phyloP scores from a whole-genome alignment of 805 yeast genomes.

The Myxozyma kluyveri region DNA sequence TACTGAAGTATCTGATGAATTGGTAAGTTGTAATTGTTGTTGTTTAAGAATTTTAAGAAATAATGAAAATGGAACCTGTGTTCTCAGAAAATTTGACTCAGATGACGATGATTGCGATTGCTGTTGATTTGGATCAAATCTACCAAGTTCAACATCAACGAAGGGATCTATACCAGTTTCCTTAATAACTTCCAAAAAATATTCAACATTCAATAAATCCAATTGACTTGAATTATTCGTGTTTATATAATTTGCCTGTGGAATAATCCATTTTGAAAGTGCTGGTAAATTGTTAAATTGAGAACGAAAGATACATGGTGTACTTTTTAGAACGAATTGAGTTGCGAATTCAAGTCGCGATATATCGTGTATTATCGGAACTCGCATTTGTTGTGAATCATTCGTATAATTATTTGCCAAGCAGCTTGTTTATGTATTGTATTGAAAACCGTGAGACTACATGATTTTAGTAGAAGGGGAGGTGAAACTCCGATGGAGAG shows the following conservation, averaged over 20 bases:
- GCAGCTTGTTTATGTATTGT: no score
- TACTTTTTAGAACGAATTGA: slow-evolving; percentile 1
- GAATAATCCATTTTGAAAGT: slow-evolving; percentile 10
- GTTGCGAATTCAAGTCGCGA: slow-evolving; percentile 2
- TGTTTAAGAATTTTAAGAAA: slow-evolving; percentile 13
- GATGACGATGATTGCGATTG: no score
- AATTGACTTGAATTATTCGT: not conserved
- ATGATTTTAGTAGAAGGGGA: no score
- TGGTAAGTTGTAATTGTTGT: not conserved
- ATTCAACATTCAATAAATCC: not conserved
- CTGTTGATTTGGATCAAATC: slow-evolving; percentile 4
- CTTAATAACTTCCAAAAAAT: slow-evolving; percentile 7
- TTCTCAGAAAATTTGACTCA: slow-evolving; percentile 15
- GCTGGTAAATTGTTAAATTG: slow-evolving; percentile 15
- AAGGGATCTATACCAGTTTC: slow-evolving; percentile 17
- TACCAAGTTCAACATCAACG: slow-evolving; percentile 24
- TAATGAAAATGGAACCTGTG: slow-evolving; percentile 21
- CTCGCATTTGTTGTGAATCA: not conserved
- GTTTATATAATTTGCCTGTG: not conserved
- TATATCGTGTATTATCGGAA: slow-evolving; percentile 2
- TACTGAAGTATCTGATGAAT: no score
- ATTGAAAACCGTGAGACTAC: no score
- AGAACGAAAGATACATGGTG: slow-evolving; percentile 16
- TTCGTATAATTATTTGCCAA: no score
- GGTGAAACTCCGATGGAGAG: no score